Evolutionary conservation across 805 yeast genomes (phyloP), one percentile per base, ranked within the genome.

Genomic region (Metschnikowia borealis): DNA sequence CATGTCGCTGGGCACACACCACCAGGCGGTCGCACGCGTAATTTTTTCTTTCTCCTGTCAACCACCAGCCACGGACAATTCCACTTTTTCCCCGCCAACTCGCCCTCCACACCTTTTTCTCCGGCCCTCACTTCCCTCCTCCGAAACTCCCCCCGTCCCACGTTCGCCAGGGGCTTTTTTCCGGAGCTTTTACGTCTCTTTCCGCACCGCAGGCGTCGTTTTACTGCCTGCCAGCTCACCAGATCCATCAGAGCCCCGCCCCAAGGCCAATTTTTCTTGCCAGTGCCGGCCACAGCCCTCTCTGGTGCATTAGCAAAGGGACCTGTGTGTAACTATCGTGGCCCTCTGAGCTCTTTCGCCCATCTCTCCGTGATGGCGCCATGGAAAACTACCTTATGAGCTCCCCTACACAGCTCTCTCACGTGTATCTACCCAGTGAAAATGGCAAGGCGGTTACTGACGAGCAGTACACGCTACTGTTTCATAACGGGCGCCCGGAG

Each of bases 381-480:
- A 70, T 70, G 75, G 75, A 70, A 44, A 68, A 69, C 56, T 70
- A 58, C 55, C 65, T 70, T 44, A 62, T 70, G 67, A 69, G 74
- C 58, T 68, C 73, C 36, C 75, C 75, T 26, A 62, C 71, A 29
- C 73, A 64, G 61, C 60, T 66, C 54, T 57, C 70, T 18, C 72
- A 69, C 54, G 66, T 66, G 20, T 64, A 65, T 44, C 65, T 54
- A 35, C 49, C 52, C 48, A 33, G 42, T 33, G 55, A 49, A 20
- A 36, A 26, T 44, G 39, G 34, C 33, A 44, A 44, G 40, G 23
- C 31, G 17, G 17, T 7, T 14, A 6, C 13, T 15, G 46, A 44
- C 2, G 46, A 44, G 14, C 39, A n/a, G 17, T 21, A 26, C 8
- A 14, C 31, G 31, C 8, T 32, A n/a, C 10, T 29, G 38, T 21